Percentiles rank a stretch among this genome's conserved stretches.
Evolutionary conservation across 1,139 yeast species (phyloP).

Genomic region (Yamadazyma triangularis): DNA sequence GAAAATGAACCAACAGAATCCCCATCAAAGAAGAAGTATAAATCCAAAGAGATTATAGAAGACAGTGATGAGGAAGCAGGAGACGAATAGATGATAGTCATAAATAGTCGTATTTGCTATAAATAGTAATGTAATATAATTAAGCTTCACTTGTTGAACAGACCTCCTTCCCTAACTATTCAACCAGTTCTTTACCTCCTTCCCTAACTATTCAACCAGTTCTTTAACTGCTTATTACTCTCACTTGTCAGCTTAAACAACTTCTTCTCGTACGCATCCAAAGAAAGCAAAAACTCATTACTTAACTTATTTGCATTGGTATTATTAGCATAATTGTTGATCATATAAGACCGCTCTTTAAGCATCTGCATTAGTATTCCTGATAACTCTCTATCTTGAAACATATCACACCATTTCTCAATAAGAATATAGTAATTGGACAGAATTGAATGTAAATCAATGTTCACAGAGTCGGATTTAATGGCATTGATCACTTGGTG

Average conservation of each 20-base stretch:
- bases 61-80: conserved; percentile 52
- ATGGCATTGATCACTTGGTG: conserved; percentile 72
- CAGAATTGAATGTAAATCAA: conserved; percentile 66
- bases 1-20: conserved; percentile 13
- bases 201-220: conserved; percentile 47
- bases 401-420: conserved; percentile 70
- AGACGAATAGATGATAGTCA: no score
- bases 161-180: no score
- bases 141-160: no score
- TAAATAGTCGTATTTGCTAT: no score
- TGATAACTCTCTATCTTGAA: conserved; percentile 60
- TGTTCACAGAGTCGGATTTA: conserved; percentile 62
- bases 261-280: conserved; percentile 72
- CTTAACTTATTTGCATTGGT: conserved; percentile 30
- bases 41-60: conserved; percentile 44
- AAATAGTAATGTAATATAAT: no score
- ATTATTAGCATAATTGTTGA: conserved; percentile 68
- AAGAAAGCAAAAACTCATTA: conserved; percentile 52
- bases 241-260: conserved; percentile 58
- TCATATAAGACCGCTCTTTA: conserved; percentile 60
- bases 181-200: conserved; percentile 64
- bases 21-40: conserved; percentile 26
- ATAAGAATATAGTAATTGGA: conserved; percentile 66
- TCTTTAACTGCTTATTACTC: conserved; percentile 57
- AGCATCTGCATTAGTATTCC: conserved; percentile 52